Conservation (phyloP, 1,284 basidiomycete species). For the Moesziomyces sp. region DNA sequence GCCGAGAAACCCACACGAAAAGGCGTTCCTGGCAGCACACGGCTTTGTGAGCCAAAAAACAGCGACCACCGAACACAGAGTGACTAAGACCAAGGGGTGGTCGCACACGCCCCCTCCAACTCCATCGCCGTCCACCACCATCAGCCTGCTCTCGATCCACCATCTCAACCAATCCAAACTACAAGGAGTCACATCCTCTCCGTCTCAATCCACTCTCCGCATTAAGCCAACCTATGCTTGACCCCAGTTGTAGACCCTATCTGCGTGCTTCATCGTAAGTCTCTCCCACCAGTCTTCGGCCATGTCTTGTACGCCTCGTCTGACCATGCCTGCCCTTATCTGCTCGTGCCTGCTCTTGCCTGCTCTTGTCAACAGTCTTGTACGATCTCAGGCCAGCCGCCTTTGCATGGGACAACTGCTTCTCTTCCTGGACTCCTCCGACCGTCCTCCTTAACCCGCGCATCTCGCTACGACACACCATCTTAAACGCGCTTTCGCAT, state of each 20-base stretch:
- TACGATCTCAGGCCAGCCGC: slow-evolving; percentile 37
- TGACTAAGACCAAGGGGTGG: too few relatives aligned
- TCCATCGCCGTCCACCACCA: background rate
- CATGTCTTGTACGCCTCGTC: background rate
- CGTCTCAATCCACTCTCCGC: background rate
- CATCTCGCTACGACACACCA: too few relatives aligned
- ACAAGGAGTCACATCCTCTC: slow-evolving; percentile 40
- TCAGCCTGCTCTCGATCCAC: background rate
- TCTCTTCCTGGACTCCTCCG: slow-evolving; percentile 61
- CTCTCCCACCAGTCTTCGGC: background rate
- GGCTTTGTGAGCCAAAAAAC: too few relatives aligned
- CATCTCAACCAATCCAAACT: background rate
- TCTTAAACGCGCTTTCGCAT: background rate
- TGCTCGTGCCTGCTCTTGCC: background rate
- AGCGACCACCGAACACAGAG: too few relatives aligned
- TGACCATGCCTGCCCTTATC: background rate
- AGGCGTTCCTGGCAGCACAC: too few relatives aligned
- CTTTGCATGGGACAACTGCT: slow-evolving; percentile 50
- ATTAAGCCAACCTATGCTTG: slow-evolving; percentile 56
- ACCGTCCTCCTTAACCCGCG: slow-evolving; percentile 56
- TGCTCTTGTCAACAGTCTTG: slow-evolving; percentile 10
- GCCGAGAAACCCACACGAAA: too few relatives aligned
- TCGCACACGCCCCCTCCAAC: too few relatives aligned
- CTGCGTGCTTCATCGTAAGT: slow-evolving; percentile 50
- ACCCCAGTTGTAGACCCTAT: slow-evolving; percentile 60